A percentile compares a stretch with the other conserved stretches of the same genome.
Conservation (phyloP, 2,329 filamentous ascomycete species). For the Monosporascus sp. region DNA sequence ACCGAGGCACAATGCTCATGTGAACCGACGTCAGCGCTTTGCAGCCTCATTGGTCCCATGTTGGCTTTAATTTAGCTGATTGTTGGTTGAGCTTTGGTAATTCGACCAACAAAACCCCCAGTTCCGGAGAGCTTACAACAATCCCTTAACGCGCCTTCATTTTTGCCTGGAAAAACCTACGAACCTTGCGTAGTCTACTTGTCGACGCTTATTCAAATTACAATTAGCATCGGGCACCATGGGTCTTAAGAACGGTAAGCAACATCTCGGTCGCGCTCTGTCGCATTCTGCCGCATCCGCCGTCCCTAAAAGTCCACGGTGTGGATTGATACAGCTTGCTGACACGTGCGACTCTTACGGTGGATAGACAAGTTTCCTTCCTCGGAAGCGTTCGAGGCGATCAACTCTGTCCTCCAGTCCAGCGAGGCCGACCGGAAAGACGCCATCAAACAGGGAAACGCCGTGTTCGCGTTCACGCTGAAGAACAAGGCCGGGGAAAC, state of each 20-base stretch:
- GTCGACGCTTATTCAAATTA: neutral
- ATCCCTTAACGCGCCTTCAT: neutral
- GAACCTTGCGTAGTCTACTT: neutral
- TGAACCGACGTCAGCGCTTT: neutral
- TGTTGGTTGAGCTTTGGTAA: neutral
- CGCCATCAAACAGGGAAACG: conserved; percentile 82
- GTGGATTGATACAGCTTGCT: neutral
- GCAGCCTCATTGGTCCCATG: neutral
- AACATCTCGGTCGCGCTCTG: neutral
- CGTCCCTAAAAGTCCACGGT: neutral
- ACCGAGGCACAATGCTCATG: neutral
- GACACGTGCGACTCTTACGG: conserved; percentile 1
- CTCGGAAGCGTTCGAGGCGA: conserved; percentile 85
- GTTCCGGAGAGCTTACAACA: conserved; percentile 8
- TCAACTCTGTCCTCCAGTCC: conserved; percentile 64
- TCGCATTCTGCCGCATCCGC: neutral
- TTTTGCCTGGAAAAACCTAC: conserved; percentile 4
- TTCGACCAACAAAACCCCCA: neutral
- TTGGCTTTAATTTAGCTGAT: neutral
- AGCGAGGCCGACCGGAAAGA: conserved; percentile 70
- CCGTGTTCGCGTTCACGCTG: conserved; percentile 84
- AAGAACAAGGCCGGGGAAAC: conserved; percentile 81
- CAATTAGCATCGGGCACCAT: conserved; percentile 39
- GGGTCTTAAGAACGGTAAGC: conserved; percentile 68
- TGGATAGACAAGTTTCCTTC: conserved; percentile 73